Evolutionary conservation across 768 basidiomycete species (phyloP).

Genomic region (Pulveroboletus sp.): DNA sequence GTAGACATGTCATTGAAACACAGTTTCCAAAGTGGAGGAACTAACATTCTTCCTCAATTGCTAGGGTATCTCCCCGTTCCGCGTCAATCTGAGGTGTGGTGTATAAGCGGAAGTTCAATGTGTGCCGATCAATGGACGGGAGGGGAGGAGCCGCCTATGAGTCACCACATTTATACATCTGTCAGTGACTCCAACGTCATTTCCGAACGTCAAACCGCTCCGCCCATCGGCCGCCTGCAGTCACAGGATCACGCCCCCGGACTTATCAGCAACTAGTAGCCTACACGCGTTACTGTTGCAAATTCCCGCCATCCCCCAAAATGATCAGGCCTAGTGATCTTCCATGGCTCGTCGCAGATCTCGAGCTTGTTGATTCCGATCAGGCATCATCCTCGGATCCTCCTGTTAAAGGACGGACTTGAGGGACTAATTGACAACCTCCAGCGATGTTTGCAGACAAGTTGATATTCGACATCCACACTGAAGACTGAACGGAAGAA

Average conservation of each 20-base stretch:
- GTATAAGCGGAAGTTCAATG: not conserved
- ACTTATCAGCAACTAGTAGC: constrained; percentile 2
- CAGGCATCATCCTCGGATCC: constrained; percentile 23
- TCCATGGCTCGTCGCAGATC: too few relatives aligned
- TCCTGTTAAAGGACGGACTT: constrained; percentile 20
- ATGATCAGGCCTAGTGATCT: constrained; percentile 16
- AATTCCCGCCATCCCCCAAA: constrained; percentile 18
- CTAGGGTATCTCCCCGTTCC: too few relatives aligned
- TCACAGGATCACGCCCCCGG: constrained; percentile 8
- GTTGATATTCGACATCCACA: constrained; percentile 23
- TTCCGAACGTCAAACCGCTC: too few relatives aligned
- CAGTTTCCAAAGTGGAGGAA: too few relatives aligned
- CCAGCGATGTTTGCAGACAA: too few relatives aligned
- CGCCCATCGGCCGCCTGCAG: too few relatives aligned
- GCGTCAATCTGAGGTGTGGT: not conserved
- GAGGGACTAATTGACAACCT: too few relatives aligned
- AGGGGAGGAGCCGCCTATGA: constrained; percentile 22
- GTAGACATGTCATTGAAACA: too few relatives aligned
- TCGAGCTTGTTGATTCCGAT: not conserved
- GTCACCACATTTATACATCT: too few relatives aligned
- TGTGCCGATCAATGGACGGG: constrained; percentile 26
- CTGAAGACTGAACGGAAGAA: constrained; percentile 7
- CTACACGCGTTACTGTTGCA: constrained; percentile 9
- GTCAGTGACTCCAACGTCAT: too few relatives aligned
- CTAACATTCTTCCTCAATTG: too few relatives aligned